phyloP scores from a whole-genome alignment of 208 protist genomes.

The Acanthamoeba castellanii region DNA sequence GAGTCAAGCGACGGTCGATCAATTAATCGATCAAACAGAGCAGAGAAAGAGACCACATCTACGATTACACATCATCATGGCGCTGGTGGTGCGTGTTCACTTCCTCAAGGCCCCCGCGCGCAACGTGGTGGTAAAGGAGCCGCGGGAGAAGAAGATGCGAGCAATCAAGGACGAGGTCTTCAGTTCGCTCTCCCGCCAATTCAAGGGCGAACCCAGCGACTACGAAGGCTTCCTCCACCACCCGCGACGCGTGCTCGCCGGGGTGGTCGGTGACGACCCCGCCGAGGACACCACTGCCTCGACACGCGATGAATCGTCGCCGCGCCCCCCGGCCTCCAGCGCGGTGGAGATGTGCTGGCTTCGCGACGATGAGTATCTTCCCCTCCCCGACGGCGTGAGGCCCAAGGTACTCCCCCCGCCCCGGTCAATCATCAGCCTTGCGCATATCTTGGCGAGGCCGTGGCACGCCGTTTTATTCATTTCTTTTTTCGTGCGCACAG shows the following conservation, averaged over 20 bases:
- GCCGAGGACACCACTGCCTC: not conserved
- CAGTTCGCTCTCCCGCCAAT: not conserved
- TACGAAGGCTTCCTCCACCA: conserved; percentile 24
- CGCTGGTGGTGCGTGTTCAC: conserved; percentile 24
- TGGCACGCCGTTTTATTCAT: not conserved
- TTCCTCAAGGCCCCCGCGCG: not conserved
- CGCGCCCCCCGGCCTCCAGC: not conserved
- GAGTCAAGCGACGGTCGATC: no score
- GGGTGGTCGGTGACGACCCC: not conserved
- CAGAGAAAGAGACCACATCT: no score
- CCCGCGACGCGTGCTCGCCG: not conserved
- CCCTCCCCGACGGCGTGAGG: not conserved
- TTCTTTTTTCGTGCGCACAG: no score
- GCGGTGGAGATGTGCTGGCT: not conserved
- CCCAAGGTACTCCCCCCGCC: not conserved
- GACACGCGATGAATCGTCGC: not conserved
- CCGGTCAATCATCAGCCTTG: not conserved
- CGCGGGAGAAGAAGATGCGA: conserved; percentile 15
- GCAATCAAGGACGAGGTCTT: conserved; percentile 24
- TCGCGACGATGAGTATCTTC: not conserved
- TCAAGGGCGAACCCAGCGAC: conserved; percentile 15
- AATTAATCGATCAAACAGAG: no score
- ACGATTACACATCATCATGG: not conserved
- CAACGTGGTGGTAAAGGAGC: conserved; percentile 25
- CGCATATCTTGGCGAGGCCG: not conserved